Evolutionary conservation across 306 rosid species (phyloP), one percentile per base, ranked within the genome.

Genomic region (Prunus campanulata): DNA sequence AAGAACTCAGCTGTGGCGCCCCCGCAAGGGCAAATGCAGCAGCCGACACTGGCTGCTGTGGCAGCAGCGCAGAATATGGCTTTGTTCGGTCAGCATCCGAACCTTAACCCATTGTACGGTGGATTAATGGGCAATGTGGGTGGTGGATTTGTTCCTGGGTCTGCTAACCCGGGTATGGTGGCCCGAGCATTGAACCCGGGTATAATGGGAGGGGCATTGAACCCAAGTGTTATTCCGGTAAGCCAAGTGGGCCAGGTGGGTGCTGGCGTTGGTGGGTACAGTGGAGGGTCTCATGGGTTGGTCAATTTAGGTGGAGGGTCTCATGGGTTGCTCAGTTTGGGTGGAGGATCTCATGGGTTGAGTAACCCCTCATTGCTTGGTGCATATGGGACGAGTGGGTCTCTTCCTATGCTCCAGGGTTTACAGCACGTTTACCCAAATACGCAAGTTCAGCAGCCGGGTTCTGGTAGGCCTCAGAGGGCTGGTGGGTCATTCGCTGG

Each of bases 21-120:
- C 54, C 51, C 65, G 8, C 85, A 80, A 70, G 10, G 62, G 66
- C 83, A 63, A 54, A 48, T 22, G 1, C 71, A 13, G 71, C 52
- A 72, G 10, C 76, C 47, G 19, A 61, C 65, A 8, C 50, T 77
- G 75, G 72, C 76, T 4, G 66, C 77, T 2, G 65, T 77, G 68
- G 80, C 83, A 0, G 71, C 75, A 13, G 83, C 83, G 2, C 80
- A 79, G 29, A 86, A 83, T 57, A 30, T 83, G 78, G 80, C 77
- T 0, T 30, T 78, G 50, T 73, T 72, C 11, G 80, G 73, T 27
- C 87, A 77, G 47, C 80, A 82, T 55, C 82, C 83, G 6, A 52
- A 77, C 25, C 65, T 80, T 10, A 68, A 81, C 65, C 70, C 83
- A 0, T 5, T 78, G 11, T 81, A 68, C 11, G n/a, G 72, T n/a